Base-by-base conservation (phyloP, 1,284 basidiomycete genomes). In the Ganoderma boninense region DNA sequence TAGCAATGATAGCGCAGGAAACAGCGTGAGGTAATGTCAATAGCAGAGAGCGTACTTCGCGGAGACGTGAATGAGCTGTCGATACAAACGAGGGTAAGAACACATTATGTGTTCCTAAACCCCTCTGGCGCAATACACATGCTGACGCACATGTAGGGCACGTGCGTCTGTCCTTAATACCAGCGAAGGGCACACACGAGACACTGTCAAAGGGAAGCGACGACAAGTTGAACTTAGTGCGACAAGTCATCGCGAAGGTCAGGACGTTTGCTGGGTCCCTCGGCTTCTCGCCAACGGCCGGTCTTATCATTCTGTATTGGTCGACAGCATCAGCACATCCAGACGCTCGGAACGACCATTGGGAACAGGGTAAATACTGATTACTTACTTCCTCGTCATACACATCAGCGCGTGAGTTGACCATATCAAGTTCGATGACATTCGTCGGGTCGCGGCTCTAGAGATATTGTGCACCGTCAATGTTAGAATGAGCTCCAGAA, bases 351-450 rank as follows among this genome's bases (percentile, higher is more conserved):
- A 32, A 32, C 32, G 38, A 26, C 23, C 7, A n/a, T 49, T 7
- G 18, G n/a, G 6, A n/a, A n/a, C 8, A 42, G 29, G 20, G 11
- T 40, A n/a, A 26, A 4, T 0, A 32, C 35, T 44, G 52, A 49
- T 16, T 49, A 67, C 66, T 70, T 60, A 67, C 69, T 7, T 67
- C 62, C 57, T 67, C 63, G 49, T 70, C 66, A 59, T 65, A 66
- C 1, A 18, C 59, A 18, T 60, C 65, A 11, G 20, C 43, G 32
- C 40, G 65, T 4, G 70, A 67, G 14, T 59, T 61, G 14, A 72
- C 68, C 69, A 69, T 71, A 62, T 72, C 73, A 38, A 74, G 73
- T 62, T 72, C 73, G 65, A 74, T 69, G 52, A 70, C 62, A 26
- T 61, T 71, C 71, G 68, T 69, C 64, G 71, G 64, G 14, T 69